These are phyloP conservation scores for Articulospora tetracladia DNA, from an alignment of 495 filamentous ascomycete species.

Conservation along the genomic window DNA sequence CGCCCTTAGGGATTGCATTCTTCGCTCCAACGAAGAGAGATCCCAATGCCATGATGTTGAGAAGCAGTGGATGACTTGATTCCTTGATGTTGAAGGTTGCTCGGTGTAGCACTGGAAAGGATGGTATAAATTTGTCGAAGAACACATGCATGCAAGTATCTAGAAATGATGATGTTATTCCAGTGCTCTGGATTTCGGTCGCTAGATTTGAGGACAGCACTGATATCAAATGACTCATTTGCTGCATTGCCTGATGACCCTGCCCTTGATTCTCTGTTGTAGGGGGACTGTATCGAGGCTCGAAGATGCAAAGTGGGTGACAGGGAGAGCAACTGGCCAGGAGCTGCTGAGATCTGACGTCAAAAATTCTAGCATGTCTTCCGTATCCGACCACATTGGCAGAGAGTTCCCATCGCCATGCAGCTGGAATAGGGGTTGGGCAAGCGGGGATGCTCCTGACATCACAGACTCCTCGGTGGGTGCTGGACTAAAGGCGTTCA, in stretches of 20 bases:
- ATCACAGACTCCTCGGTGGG: too few relatives aligned
- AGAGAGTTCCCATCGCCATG: too few relatives aligned
- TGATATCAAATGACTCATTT: conserved; percentile 14
- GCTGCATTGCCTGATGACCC: conserved; percentile 12
- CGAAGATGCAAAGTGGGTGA: conserved; percentile 1
- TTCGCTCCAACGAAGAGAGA: conserved; percentile 11
- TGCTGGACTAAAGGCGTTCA: too few relatives aligned
- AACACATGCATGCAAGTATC: conserved; percentile 14
- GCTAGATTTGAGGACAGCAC: conserved; percentile 2
- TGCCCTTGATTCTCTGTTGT: neutral
- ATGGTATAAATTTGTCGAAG: conserved; percentile 12
- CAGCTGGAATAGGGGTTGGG: too few relatives aligned
- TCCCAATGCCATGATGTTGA: conserved; percentile 13
- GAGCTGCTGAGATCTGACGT: neutral
- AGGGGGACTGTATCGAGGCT: neutral
- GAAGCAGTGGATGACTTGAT: conserved; percentile 10
- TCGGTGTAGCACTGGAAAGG: conserved; percentile 7
- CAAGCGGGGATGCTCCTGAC: too few relatives aligned
- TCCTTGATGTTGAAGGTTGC: conserved; percentile 4
- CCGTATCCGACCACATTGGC: neutral
- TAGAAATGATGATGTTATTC: conserved; percentile 8
- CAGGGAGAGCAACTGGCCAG: neutral
- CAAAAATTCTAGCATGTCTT: conserved; percentile 5
- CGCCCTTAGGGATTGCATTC: conserved; percentile 9
- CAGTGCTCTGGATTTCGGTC: conserved; percentile 5